Conservation (phyloP, 2,329 filamentous ascomycete species). For the Colletotrichum orchidophilum region DNA sequence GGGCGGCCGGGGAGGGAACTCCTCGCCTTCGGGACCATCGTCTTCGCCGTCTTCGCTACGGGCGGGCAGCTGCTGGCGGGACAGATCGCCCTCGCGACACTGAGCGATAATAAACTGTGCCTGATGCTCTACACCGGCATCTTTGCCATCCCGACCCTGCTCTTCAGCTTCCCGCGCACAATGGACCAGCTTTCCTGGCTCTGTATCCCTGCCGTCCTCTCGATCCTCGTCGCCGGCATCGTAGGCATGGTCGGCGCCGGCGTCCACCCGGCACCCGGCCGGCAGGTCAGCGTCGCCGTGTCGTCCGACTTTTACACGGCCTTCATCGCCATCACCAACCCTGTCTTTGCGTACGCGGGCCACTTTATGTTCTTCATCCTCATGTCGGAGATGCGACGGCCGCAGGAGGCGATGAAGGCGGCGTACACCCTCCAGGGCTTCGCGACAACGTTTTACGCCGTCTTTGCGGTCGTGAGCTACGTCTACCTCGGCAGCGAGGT, state of each 20-base stretch:
- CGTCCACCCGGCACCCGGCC: slow-evolving; percentile 47
- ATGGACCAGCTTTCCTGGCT: slow-evolving; percentile 59
- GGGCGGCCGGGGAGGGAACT: slow-evolving; percentile 61
- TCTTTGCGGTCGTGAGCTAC: slow-evolving; percentile 61
- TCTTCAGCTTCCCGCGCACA: slow-evolving; percentile 58
- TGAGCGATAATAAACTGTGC: slow-evolving; percentile 58
- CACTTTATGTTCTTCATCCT: slow-evolving; percentile 65
- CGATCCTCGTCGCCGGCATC: slow-evolving; percentile 59
- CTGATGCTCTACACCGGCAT: slow-evolving; percentile 60
- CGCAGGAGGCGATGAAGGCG: slow-evolving; percentile 60
- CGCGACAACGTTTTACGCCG: slow-evolving; percentile 59
- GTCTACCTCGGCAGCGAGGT: slow-evolving; percentile 58
- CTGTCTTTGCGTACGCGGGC: slow-evolving; percentile 61
- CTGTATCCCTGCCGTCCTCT: slow-evolving; percentile 53
- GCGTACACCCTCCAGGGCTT: slow-evolving; percentile 59
- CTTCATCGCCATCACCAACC: slow-evolving; percentile 50
- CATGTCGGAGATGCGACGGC: slow-evolving; percentile 61
- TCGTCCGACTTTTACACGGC: slow-evolving; percentile 44
- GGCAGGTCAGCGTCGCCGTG: slow-evolving; percentile 48
- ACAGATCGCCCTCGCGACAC: slow-evolving; percentile 56
- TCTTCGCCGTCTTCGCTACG: slow-evolving; percentile 61
- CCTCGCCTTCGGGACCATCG: slow-evolving; percentile 57
- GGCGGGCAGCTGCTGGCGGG: slow-evolving; percentile 61
- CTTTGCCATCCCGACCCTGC: slow-evolving; percentile 56
- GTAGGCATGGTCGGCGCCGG: slow-evolving; percentile 61